phyloP scores from a whole-genome alignment of 2,329 filamentous ascomycete species.

The Penicillium italicum region DNA sequence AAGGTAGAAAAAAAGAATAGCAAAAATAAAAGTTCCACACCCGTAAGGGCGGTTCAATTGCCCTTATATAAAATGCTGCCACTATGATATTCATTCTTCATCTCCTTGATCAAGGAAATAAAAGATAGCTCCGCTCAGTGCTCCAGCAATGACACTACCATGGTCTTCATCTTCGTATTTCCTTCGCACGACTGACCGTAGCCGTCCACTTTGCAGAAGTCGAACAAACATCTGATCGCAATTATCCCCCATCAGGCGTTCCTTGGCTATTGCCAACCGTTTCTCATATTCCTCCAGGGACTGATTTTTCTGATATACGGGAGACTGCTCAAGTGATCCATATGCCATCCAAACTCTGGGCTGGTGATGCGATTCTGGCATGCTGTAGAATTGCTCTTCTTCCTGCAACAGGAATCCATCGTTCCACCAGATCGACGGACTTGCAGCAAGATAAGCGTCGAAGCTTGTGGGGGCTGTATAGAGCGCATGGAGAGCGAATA shows the following conservation, averaged over 20 bases:
- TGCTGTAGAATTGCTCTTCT: conserved; percentile 26
- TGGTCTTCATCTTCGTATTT: conserved; percentile 34
- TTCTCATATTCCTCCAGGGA: conserved; percentile 30
- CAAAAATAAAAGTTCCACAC: not conserved
- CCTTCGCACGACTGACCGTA: conserved; percentile 16
- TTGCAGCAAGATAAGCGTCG: conserved; percentile 46
- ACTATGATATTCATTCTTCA: not conserved
- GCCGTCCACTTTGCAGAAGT: conserved; percentile 10
- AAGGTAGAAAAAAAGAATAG: not conserved
- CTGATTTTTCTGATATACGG: conserved; percentile 29
- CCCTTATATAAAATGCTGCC: not conserved
- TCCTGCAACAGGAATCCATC: conserved; percentile 40
- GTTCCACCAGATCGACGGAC: conserved; percentile 51
- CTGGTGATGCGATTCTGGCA: conserved; percentile 1
- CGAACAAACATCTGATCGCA: conserved; percentile 20
- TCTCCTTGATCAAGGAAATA: conserved; percentile 13
- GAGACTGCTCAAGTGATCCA: conserved; percentile 34
- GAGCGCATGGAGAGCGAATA: conserved; percentile 48
- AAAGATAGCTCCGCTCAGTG: conserved; percentile 24
- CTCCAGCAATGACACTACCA: conserved; percentile 30
- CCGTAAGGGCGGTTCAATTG: not conserved
- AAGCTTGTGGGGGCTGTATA: conserved; percentile 44
- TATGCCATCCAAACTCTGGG: conserved; percentile 34
- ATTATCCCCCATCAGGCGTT: conserved; percentile 28
- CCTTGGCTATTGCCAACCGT: conserved; percentile 12